Conservation (phyloP, 352 stramenopile species). For the Achlya hypogyna region DNA sequence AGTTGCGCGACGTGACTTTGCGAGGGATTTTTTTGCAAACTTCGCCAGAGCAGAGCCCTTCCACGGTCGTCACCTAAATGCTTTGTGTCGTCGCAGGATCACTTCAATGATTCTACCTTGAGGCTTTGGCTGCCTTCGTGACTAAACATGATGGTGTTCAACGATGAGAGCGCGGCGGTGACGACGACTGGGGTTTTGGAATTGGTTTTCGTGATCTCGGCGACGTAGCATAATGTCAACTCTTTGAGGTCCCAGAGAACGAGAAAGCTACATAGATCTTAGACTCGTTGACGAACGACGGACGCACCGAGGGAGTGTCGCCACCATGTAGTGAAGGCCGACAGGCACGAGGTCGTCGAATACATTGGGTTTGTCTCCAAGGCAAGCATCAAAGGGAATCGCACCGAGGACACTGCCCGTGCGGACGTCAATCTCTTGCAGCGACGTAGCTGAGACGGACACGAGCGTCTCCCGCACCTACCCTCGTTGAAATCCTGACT, state of each 20-base stretch:
- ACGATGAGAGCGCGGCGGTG: slow-evolving; percentile 41
- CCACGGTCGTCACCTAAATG: slow-evolving; percentile 23
- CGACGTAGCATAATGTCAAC: slow-evolving; percentile 44
- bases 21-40: slow-evolving; percentile 60
- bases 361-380: slow-evolving; percentile 22
- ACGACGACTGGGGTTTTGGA: slow-evolving; percentile 35
- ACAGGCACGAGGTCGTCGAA: slow-evolving; percentile 46
- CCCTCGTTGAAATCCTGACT: background rate
- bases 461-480: slow-evolving; percentile 26
- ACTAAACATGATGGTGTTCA: slow-evolving; percentile 61
- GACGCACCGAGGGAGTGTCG: slow-evolving; percentile 36
- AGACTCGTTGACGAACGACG: background rate
- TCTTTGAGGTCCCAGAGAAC: slow-evolving; percentile 61
- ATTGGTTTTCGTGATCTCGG: slow-evolving; percentile 50
- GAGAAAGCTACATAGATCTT: slow-evolving; percentile 25
- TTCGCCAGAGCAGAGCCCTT: slow-evolving; percentile 36
- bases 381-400: slow-evolving; percentile 53
- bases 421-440: slow-evolving; percentile 54
- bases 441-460: slow-evolving; percentile 38
- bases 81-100: background rate
- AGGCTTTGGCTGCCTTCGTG: slow-evolving; percentile 69
- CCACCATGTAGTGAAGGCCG: slow-evolving; percentile 40
- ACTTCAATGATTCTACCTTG: slow-evolving; percentile 22
- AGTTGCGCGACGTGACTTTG: slow-evolving; percentile 51
- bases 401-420: slow-evolving; percentile 47